Conservation (phyloP, 116 monocot genomes). For the Trichopus zeylanicus region DNA sequence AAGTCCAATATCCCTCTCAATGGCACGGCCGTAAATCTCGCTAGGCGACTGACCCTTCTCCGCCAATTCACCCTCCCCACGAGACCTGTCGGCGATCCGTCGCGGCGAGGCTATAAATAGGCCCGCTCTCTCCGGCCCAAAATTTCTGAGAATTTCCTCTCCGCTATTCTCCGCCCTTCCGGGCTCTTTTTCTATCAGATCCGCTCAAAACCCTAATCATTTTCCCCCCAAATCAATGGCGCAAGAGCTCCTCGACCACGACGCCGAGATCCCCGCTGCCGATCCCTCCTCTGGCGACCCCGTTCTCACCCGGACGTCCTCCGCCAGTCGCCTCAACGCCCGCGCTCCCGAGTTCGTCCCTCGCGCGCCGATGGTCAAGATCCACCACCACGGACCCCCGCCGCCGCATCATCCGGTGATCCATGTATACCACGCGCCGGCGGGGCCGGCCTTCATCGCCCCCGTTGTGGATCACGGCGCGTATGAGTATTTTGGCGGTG, state of each 20-base stretch:
- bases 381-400: constrained; percentile 15
- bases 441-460: constrained; percentile 12
- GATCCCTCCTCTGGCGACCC: constrained; percentile 11
- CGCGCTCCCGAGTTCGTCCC: constrained; percentile 71
- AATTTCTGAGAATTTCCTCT: constrained; percentile 1
- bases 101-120: not conserved
- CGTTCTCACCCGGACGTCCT: constrained; percentile 20
- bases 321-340: constrained; percentile 60
- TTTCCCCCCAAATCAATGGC: constrained; percentile 8
- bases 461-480: constrained; percentile 5
- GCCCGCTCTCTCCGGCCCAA: not conserved
- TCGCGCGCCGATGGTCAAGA: constrained; percentile 25
- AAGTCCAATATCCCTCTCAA: too few species aligned
- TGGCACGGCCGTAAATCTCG: not conserved
- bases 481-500: constrained; percentile 29
- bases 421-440: constrained; percentile 18
- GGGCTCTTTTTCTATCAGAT: not conserved
- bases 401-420: constrained; percentile 20
- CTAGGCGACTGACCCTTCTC: not conserved
- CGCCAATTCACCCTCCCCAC: not conserved
- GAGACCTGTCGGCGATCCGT: not conserved
- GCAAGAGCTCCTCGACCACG: constrained; percentile 15
- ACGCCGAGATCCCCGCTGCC: constrained; percentile 3
- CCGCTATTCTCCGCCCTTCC: constrained; percentile 22
- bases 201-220: constrained; percentile 8